Percentiles rank a stretch among this genome's conserved stretches.
phyloP scores from a whole-genome alignment of 495 filamentous ascomycete species.

The Peziza echinospora region DNA sequence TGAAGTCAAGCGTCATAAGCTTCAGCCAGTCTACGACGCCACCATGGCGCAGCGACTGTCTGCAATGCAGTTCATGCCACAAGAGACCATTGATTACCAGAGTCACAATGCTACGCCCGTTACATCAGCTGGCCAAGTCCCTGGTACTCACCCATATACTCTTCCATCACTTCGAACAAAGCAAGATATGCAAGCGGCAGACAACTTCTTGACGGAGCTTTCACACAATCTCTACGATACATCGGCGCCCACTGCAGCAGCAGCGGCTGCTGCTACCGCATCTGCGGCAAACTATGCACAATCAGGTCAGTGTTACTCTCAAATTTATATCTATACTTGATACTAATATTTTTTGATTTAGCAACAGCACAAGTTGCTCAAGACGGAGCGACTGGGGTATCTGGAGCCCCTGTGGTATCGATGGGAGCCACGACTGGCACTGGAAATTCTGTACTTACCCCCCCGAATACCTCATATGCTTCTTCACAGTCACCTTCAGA shows the following conservation, averaged over 20 bases:
- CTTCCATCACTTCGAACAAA: slow-evolving; percentile 76
- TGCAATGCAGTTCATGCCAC: slow-evolving; percentile 15
- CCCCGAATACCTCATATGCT: slow-evolving; percentile 62
- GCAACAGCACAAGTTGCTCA: background rate
- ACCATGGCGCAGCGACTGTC: slow-evolving; percentile 19
- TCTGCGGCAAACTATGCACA: slow-evolving; percentile 43
- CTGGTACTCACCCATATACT: slow-evolving; percentile 36
- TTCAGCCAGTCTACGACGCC: slow-evolving; percentile 45
- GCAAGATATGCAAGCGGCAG: slow-evolving; percentile 73
- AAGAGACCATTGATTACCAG: slow-evolving; percentile 15
- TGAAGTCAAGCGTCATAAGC: slow-evolving; percentile 66
- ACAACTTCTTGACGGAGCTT: slow-evolving; percentile 85
- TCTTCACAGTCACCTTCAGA: slow-evolving; percentile 55
- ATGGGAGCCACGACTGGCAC: slow-evolving; percentile 26
- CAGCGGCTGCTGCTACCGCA: slow-evolving; percentile 51
- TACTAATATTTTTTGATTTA: background rate
- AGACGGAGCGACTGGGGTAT: background rate
- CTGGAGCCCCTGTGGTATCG: slow-evolving; percentile 20
- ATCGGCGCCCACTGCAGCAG: slow-evolving; percentile 39
- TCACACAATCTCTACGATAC: slow-evolving; percentile 86
- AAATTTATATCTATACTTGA: background rate
- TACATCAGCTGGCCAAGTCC: slow-evolving; percentile 9
- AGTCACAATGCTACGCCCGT: slow-evolving; percentile 11
- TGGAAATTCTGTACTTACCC: slow-evolving; percentile 69
- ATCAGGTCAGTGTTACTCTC: background rate